Evolutionary conservation across 2,329 filamentous ascomycete species (phyloP).

Genomic region (Zalaria sp.): DNA sequence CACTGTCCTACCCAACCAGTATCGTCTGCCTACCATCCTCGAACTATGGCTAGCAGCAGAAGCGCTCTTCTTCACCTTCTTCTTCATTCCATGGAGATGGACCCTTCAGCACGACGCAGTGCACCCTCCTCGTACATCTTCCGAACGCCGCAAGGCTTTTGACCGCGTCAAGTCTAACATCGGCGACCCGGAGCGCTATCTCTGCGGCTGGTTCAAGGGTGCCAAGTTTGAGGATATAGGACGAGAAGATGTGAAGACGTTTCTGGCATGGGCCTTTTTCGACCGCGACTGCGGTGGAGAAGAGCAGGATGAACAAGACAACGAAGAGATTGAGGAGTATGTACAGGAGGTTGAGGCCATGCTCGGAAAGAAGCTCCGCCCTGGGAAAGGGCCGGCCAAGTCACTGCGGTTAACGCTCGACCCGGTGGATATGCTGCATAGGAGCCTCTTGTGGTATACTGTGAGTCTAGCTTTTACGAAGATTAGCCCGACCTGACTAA

Average conservation of each 20-base stretch:
- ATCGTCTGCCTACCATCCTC: conserved; percentile 11
- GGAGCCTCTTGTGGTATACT: conserved; percentile 5
- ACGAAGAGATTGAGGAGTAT: conserved; percentile 44
- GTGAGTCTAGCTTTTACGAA: too few species aligned
- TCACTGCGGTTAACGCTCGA: conserved; percentile 54
- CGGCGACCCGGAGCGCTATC: conserved; percentile 40
- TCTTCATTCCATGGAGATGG: conserved; percentile 38
- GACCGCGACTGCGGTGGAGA: conserved; percentile 25
- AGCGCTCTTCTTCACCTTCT: conserved; percentile 37
- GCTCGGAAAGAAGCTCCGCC: conserved; percentile 35
- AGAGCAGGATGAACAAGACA: conserved; percentile 27
- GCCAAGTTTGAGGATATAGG: conserved; percentile 43
- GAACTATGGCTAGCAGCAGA: conserved; percentile 36
- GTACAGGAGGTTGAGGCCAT: conserved; percentile 37
- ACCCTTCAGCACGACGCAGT: conserved; percentile 37
- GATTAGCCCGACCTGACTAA: too few species aligned
- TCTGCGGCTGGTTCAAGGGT: conserved; percentile 53
- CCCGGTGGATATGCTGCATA: conserved; percentile 6
- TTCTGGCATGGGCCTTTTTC: conserved; percentile 52
- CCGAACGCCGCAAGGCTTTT: conserved; percentile 42
- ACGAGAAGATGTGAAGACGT: conserved; percentile 54
- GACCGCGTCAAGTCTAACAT: conserved; percentile 41
- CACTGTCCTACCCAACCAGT: background rate
- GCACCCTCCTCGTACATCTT: conserved; percentile 33
- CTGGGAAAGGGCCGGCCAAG: conserved; percentile 42